Evolutionary conservation across 2,329 filamentous ascomycete genomes (phyloP), one percentile per base, ranked within the genome.

Genomic region (Dichotomopilus funicola): DNA sequence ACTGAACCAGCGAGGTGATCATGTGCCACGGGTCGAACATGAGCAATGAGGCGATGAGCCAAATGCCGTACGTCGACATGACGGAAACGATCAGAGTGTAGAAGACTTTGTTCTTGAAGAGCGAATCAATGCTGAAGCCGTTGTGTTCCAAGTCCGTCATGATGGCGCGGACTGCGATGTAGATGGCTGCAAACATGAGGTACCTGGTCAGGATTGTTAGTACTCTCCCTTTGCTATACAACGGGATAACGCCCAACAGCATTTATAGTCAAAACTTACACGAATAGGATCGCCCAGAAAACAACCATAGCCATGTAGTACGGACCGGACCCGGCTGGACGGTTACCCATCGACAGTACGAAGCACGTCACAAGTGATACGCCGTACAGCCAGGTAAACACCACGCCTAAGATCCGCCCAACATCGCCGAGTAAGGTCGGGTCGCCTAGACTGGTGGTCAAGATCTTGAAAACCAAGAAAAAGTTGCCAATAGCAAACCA

Each of bases 11-110:
- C 56, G 87, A 86, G n/a, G 94, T 97, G 71, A 96, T 80, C 91
- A 99, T 97, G 75, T 99, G 94, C 92, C 94, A 99, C 4, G 94
- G 94, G 70, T 99, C 94, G 71, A 97, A 85, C 85, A 97, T 97
- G 63, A 99, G 78, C 62, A 99, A 78, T 7, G 91, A 96, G 0
- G 90, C 88, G 50, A 99, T 74, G 57, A 97, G 81, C 87, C 91
- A 99, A 66, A 99, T 85, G 59, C 95, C 80, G 69, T 94, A 99
- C 0, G 94, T 99, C 9, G 91, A 94, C 65, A 88, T 81, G 66
- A 97, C 82, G 0, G 91, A 96, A 51, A 99, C 84, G 64, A 99
- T 94, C 60, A 99, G 80, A 37, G 90, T 95, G 72, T 94, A 91
- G 75, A 99, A 97, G 56, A 95, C 83, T 60, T 83, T 78, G 71